These are phyloP conservation scores for Kazachstania kunashirensis DNA, from an alignment of 805 yeast genomes.

Conservation along the genomic window DNA sequence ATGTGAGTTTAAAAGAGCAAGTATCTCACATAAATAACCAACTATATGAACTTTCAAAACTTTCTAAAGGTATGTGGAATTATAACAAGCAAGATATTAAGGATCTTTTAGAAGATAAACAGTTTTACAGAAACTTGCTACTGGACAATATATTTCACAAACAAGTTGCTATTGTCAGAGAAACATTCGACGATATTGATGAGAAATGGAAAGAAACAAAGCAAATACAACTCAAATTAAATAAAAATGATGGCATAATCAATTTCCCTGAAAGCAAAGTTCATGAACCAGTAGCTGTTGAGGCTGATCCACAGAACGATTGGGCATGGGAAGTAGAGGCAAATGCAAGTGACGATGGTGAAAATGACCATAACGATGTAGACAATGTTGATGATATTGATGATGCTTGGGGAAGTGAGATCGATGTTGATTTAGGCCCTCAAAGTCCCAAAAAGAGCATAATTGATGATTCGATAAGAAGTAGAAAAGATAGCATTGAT, in stretches of 20 bases:
- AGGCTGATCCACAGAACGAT: conserved; percentile 10
- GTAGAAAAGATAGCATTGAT: too few species aligned
- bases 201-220: not conserved
- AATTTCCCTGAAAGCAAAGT: not conserved
- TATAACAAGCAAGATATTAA: conserved; percentile 13
- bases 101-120: conserved; percentile 15
- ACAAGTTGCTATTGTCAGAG: conserved; percentile 12
- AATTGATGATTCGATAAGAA: conserved; percentile 1
- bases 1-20: conserved; percentile 6
- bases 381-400: conserved; percentile 9
- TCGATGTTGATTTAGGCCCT: conserved; percentile 12
- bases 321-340: conserved; percentile 21
- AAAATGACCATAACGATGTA: conserved; percentile 4
- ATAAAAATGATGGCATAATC: not conserved
- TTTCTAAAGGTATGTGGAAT: conserved; percentile 7
- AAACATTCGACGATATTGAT: conserved; percentile 7
- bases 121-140: conserved; percentile 16
- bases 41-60: conserved; percentile 9
- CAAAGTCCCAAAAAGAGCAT: conserved; percentile 2
- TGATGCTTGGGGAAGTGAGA: conserved; percentile 14
- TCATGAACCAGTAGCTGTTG: too few species aligned
- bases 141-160: conserved; percentile 20
- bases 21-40: conserved; percentile 7
- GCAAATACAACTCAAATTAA: not conserved
- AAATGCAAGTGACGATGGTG: not conserved